phyloP scores from a whole-genome alignment of 2,329 filamentous ascomycete species.

The Chalaropsis ovoidea region DNA sequence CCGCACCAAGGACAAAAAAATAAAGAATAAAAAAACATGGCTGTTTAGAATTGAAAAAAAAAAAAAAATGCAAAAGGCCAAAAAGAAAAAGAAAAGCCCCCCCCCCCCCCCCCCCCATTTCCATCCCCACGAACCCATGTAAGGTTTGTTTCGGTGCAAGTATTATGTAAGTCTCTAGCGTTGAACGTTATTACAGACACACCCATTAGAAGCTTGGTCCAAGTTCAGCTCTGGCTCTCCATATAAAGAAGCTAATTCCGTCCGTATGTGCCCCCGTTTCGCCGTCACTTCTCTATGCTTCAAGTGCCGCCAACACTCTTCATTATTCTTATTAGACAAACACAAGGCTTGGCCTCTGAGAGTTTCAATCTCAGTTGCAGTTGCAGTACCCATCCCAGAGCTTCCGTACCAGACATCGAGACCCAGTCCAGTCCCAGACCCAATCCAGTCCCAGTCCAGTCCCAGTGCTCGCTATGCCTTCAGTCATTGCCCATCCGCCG shows the following conservation, averaged over 20 bases:
- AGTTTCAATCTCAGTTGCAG: too few relatives aligned
- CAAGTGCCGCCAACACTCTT: neutral
- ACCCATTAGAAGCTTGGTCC: neutral
- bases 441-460: neutral
- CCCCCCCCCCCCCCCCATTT: too few relatives aligned
- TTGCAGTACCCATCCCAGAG: too few relatives aligned
- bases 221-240: neutral
- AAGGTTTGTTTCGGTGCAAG: slow-evolving; percentile 1
- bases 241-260: slow-evolving; percentile 22
- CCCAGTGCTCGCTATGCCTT: slow-evolving; percentile 20
- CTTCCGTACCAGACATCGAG: neutral
- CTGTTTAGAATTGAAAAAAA: too few relatives aligned
- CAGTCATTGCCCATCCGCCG: slow-evolving; percentile 25
- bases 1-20: too few relatives aligned
- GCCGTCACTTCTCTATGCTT: slow-evolving; percentile 9
- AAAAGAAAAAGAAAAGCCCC: neutral
- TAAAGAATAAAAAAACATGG: too few relatives aligned
- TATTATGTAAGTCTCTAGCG: neutral
- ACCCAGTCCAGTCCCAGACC: neutral
- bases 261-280: slow-evolving; percentile 9
- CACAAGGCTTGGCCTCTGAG: neutral
- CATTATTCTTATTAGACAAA: neutral
- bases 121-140: too few relatives aligned
- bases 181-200: slow-evolving; percentile 17
- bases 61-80: neutral